Evolutionary conservation across 306 rosid species (phyloP), one percentile per base, ranked within the genome.

Genomic region (Gillenia trifoliata): DNA sequence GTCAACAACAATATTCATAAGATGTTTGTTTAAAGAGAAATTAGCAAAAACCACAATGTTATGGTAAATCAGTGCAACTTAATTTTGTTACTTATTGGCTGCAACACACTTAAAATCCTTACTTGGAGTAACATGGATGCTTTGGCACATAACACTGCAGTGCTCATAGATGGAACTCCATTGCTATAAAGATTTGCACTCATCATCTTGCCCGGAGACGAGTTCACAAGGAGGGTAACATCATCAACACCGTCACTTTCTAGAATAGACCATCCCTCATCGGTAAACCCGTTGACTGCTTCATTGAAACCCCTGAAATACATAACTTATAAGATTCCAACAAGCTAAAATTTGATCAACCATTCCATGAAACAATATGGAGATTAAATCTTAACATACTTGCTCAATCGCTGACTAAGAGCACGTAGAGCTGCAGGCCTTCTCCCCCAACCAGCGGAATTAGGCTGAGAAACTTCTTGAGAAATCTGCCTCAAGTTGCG

Each of bases 61-160:
- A n/a, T n/a, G n/a, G n/a, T n/a, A n/a, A n/a, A 17, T 26, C 16
- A 16, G 25, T 57, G 52, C 29, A 61, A 20, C 59, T 73, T 41
- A 19, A 31, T 19, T 40, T 33, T 61, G 29, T 28, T 26, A 5
- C 23, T 30, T 20, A 72, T 59, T 11, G 9, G 15, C n/a, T 5
- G 13, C 25, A 74, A 40, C 66, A 50, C 64, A 29, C 55, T 41
- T 28, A 66, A 66, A 47, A 74, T 62, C 63, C 67, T 78, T 81
- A 94, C 99, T 88, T 94, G 99, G 77, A 94, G 80, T 79, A 94
- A 72, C 99, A 94, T 92, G 66, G 99, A 94, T 30, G 99, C 97
- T 83, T 94, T 94, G 74, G 97, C 99, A 77, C 99, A 94, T 70
- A 94, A 85, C 30, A 94, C 89, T 2, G 99, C 86, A 70, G 83